phyloP scores from a whole-genome alignment of 495 filamentous ascomycete species.

The Trichoderma gamsii region DNA sequence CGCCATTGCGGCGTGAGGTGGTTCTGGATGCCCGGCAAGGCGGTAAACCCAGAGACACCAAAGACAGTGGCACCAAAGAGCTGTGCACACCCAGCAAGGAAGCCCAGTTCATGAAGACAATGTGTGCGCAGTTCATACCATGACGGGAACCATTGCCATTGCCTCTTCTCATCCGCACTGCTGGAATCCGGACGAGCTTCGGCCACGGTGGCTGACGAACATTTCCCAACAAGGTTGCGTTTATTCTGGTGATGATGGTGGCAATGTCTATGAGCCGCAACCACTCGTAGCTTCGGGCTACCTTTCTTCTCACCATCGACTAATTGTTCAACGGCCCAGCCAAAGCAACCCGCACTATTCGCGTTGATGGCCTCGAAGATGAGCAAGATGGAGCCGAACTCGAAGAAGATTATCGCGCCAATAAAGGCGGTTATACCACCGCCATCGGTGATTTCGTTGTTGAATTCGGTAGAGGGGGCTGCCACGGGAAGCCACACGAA shows the following conservation, averaged over 20 bases:
- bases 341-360: conserved; percentile 60
- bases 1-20: conserved; percentile 25
- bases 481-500: conserved; percentile 59
- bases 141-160: conserved; percentile 59
- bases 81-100: conserved; percentile 57
- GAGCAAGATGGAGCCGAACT: conserved; percentile 57
- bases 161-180: conserved; percentile 17
- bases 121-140: conserved; percentile 51
- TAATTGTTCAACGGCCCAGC: conserved; percentile 57
- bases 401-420: conserved; percentile 60
- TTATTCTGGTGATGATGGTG: conserved; percentile 48
- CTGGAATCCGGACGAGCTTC: conserved; percentile 5
- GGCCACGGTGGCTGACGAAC: conserved; percentile 2
- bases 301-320: conserved; percentile 25
- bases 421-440: conserved; percentile 63
- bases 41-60: conserved; percentile 63
- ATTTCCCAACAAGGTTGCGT: conserved; percentile 17
- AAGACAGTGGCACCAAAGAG: conserved; percentile 60
- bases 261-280: conserved; percentile 29
- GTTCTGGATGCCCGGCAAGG: conserved; percentile 51
- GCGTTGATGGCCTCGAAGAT: conserved; percentile 67
- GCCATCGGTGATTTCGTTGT: conserved; percentile 42
- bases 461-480: conserved; percentile 49
- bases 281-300: neutral
- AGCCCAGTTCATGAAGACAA: conserved; percentile 63